A percentile compares a stretch with the other conserved stretches of the same genome.
These are phyloP conservation scores for Piromyces finnis DNA, from an alignment of 192 early-diverging fungal genomes.

Conservation along the genomic window DNA sequence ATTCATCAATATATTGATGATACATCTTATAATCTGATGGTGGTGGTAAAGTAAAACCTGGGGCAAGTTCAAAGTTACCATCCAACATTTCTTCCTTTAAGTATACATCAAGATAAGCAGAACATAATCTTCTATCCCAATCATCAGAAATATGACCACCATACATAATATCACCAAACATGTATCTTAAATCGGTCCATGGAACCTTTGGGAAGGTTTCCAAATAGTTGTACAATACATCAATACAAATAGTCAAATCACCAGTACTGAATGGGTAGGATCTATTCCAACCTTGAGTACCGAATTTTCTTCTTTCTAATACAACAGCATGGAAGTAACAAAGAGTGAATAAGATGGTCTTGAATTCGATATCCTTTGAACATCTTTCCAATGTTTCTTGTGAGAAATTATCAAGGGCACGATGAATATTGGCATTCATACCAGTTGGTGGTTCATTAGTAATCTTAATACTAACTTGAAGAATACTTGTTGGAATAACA, in stretches of 20 bases:
- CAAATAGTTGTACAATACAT: slow-evolving; percentile 34
- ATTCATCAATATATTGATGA: slow-evolving; percentile 46
- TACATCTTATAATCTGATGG: slow-evolving; percentile 46
- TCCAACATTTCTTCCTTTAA: slow-evolving; percentile 41
- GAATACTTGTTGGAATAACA: slow-evolving; percentile 44
- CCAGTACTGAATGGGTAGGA: slow-evolving; percentile 45
- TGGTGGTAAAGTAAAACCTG: slow-evolving; percentile 31
- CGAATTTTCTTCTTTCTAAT: slow-evolving; percentile 41
- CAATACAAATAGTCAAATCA: slow-evolving; percentile 37
- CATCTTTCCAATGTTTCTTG: slow-evolving; percentile 41
- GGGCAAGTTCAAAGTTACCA: slow-evolving; percentile 38
- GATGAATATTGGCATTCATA: slow-evolving; percentile 48
- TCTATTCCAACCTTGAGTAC: slow-evolving; percentile 47
- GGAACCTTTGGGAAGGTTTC: slow-evolving; percentile 43
- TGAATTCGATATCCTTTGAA: slow-evolving; percentile 46
- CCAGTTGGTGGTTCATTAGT: slow-evolving; percentile 51
- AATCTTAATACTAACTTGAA: slow-evolving; percentile 48
- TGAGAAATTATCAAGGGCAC: slow-evolving; percentile 46
- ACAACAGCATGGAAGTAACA: slow-evolving; percentile 50
- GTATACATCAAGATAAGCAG: slow-evolving; percentile 39
- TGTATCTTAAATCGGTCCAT: slow-evolving; percentile 44
- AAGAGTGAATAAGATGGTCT: slow-evolving; percentile 33
- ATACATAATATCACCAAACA: slow-evolving; percentile 52
- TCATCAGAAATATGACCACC: slow-evolving; percentile 54
- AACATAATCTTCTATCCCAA: slow-evolving; percentile 39